Base-by-base conservation (phyloP, 257 asterid species). In the Marsdenia floribunda region DNA sequence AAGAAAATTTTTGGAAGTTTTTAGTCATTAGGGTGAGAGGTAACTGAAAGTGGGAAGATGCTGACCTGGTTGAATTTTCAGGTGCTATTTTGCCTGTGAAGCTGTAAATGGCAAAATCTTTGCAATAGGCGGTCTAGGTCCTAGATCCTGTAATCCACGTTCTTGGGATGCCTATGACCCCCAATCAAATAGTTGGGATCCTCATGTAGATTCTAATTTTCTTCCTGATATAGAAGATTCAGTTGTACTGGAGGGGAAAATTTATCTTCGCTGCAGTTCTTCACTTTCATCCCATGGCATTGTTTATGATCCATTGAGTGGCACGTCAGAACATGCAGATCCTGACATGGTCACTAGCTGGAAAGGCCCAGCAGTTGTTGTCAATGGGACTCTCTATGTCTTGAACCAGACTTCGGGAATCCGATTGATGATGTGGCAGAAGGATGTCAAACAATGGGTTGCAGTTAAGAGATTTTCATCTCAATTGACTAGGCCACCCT, bases 51-150 rank as follows among this genome's bases (percentile, higher is more conserved):
- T 73, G 38, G 19, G 22, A 15, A 38, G 24, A 24, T 42, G 16
- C 38, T 63, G 71, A 74, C 29, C 3, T 46, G 70, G 60, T 69
- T 54, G 19, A 65, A 68, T 78, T 47, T 75, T 58, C 80, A 93
- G 98, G 94, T 87, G 91, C 82, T 89, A 80, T 77, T 93, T 86
- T 67, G 90, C 90, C 42, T 75, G 82, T 70, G 92, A 89, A 85
- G 85, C 87, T 52, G 78, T 90, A 47, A 73, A 87, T 61, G 91
- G 79, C 75, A 89, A 89, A 83, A 81, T 93, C 68, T 87, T 80
- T 59, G 93, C 93, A 19, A 86, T 93, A 53, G 98, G 97, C 24
- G 98, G 97, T 60, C 71, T 83, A 24, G 97, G 90, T 67, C 75
- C 89, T 22, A 77, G 77, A 57, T 88, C 88, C 55, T 83, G 86